Base-by-base conservation (phyloP, 2,329 filamentous ascomycete species). In the Fusarium decemcellulare region DNA sequence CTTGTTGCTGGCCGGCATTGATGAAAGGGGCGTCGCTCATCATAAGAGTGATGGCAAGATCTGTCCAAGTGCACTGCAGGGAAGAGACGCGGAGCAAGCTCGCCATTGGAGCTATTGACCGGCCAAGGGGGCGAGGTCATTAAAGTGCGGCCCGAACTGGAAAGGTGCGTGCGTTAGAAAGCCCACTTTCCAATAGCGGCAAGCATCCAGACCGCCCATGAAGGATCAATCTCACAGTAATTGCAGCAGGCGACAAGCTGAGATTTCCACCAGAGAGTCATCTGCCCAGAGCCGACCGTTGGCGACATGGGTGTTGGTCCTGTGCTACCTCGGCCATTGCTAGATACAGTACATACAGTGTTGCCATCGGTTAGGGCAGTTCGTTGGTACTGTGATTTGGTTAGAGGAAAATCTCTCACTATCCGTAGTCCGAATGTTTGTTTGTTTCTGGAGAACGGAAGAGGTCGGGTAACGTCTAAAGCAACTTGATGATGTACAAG, bases 161-260 rank as follows among this genome's bases (percentile, higher is more conserved):
- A 48, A 70, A 68, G 67, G 67, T 34, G 48, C 39, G 8, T 11
- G 39, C 30, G 18, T 53, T 30, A 62, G 50, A 29, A 16, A 59
- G 34, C 23, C 64, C 47, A 64, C 36, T 61, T 70, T 63, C 56
- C 64, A 68, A 62, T 68, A 71, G 67, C 53, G 63, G 67, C 63
- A 68, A 68, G 56, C 59, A 64, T 65, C 56, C 60, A 70, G 68
- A 65, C 67, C 59, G 48, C 68, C 44, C 29, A 62, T 46, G 48
- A 52, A 37, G 18, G 30, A 30, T 37, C 46, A 61, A 54, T 52
- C 37, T 29, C 62, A 55, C 54, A 63, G 53, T 61, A 65, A 54
- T 70, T 42, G 42, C 15, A 66, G 65, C 50, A 59, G 58, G 50
- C 53, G 53, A 63, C 61, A 56, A 43, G 56, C 43, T 69, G 32